A percentile compares a stretch with the other conserved stretches of the same genome.
phyloP scores from a whole-genome alignment of 1,139 yeast genomes.

The Pichia sp. region DNA sequence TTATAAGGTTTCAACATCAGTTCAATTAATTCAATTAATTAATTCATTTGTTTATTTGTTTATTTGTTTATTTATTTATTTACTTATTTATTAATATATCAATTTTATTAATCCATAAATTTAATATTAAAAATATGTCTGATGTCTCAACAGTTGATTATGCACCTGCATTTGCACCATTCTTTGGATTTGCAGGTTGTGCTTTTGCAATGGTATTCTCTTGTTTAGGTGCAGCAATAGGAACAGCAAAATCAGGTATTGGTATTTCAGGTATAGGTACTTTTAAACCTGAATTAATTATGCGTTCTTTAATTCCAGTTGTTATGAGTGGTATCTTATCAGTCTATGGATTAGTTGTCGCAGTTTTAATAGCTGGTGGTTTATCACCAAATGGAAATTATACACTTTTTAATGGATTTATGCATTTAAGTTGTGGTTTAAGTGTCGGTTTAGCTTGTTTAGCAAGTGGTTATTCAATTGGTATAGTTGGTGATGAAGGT shows the following conservation, averaged over 20 bases:
- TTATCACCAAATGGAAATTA: conserved; percentile 70
- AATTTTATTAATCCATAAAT: no score
- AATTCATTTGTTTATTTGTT: no score
- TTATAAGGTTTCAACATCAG: no score
- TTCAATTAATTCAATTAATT: no score
- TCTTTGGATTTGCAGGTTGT: conserved; percentile 93
- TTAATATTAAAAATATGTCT: no score
- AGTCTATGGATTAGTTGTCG: conserved; percentile 92
- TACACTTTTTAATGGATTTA: conserved; percentile 87
- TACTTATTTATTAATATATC: no score
- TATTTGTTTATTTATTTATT: no score
- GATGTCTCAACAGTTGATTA: not conserved
- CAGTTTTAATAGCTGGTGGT: conserved; percentile 92
- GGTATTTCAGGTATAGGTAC: conserved; percentile 93
- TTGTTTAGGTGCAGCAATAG: conserved; percentile 95
- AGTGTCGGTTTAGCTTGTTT: conserved; percentile 94
- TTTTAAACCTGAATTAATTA: conserved; percentile 73
- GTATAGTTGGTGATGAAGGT: conserved; percentile 98
- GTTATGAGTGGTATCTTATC: conserved; percentile 98
- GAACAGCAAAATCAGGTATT: conserved; percentile 97
- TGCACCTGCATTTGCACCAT: conserved; percentile 86
- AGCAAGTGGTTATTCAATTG: conserved; percentile 97
- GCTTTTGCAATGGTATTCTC: conserved; percentile 86
- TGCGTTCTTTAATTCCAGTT: conserved; percentile 86
- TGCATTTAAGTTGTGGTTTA: conserved; percentile 94